Evolutionary conservation across 495 filamentous ascomycete species (phyloP), one percentile per base, ranked within the genome.

Genomic region (Hamigera avellanea): DNA sequence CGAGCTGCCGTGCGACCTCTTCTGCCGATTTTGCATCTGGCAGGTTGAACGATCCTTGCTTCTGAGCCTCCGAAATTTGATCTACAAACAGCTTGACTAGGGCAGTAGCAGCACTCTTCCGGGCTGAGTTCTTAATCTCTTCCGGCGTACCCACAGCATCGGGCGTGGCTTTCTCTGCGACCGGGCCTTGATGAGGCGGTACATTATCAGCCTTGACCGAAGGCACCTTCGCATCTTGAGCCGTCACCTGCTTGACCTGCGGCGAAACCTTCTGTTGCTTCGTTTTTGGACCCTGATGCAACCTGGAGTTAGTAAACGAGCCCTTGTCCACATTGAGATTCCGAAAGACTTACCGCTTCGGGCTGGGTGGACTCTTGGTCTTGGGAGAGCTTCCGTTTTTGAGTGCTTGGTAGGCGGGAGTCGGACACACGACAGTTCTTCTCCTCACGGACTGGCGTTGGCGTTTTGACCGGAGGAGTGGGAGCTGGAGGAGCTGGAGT

Each of bases 51-150:
- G 56, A 49, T 19, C 65, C 66, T 26, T 62, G 46, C 46, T 73
- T 69, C 37, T 67, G 56, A 5, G 70, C 63, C 18, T 61, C 56
- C 33, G 68, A 57, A 33, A 75, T 61, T 41, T 69, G 62, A 36
- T 68, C 59, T 52, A 67, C 58, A 43, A 83, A 69, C 28, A 67
- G 49, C 42, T 68, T 75, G 31, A 71, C 55, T 27, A 79, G 54
- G 32, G 62, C 64, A 15, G 46, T 56, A 12, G 70, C 75, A 35
- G 62, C 55, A 35, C 58, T 67, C 48, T 54, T 67, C 35, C 75
- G 69, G 39, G 70, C 62, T 3, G 58, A 48, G 15, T 61, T 64
- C 19, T 56, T 44, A 27, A 72, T 59, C 19, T 75, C 67, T 26
- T 65, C 57, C 13, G 63, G 41, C 15, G 51, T 50, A 32, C 54